Conservation (phyloP, 2,329 filamentous ascomycete species). For the Trichocomaceae sp. region DNA sequence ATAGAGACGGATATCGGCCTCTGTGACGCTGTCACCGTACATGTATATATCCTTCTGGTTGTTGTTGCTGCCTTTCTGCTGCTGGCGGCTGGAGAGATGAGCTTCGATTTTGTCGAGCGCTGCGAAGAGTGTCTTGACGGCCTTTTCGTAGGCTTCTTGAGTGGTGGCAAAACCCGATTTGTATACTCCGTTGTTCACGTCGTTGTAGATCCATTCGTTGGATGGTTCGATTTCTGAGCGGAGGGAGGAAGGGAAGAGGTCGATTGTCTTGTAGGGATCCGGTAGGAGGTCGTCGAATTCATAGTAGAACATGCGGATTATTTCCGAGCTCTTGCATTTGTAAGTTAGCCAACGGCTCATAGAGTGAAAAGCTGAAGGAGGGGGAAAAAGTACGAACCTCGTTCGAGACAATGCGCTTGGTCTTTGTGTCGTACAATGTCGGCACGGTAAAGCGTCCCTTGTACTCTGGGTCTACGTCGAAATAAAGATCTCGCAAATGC, state of each 20-base stretch:
- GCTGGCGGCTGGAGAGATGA: conserved; percentile 50
- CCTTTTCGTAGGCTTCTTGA: conserved; percentile 72
- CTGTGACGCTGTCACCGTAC: conserved; percentile 69
- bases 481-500: conserved; percentile 73
- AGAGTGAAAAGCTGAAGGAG: too few relatives aligned
- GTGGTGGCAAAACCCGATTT: conserved; percentile 74
- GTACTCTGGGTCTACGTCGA: conserved; percentile 65
- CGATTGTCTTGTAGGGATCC: conserved; percentile 52
- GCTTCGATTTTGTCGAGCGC: conserved; percentile 70
- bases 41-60: conserved; percentile 52
- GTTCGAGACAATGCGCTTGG: conserved; percentile 75
- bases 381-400: conserved; percentile 48
- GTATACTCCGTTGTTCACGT: conserved; percentile 49
- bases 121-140: conserved; percentile 64
- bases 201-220: conserved; percentile 73
- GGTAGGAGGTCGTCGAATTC: conserved; percentile 70
- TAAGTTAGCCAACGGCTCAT: not conserved
- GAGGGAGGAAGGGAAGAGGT: conserved; percentile 63
- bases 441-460: conserved; percentile 79
- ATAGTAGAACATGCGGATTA: conserved; percentile 80
- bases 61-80: conserved; percentile 9
- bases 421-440: conserved; percentile 66
- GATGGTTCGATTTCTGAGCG: conserved; percentile 64
- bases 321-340: conserved; percentile 58
- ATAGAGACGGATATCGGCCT: conserved; percentile 72